These are phyloP conservation scores for Moniliophthora roreri DNA, from an alignment of 1,284 basidiomycete species.

Conservation along the genomic window DNA sequence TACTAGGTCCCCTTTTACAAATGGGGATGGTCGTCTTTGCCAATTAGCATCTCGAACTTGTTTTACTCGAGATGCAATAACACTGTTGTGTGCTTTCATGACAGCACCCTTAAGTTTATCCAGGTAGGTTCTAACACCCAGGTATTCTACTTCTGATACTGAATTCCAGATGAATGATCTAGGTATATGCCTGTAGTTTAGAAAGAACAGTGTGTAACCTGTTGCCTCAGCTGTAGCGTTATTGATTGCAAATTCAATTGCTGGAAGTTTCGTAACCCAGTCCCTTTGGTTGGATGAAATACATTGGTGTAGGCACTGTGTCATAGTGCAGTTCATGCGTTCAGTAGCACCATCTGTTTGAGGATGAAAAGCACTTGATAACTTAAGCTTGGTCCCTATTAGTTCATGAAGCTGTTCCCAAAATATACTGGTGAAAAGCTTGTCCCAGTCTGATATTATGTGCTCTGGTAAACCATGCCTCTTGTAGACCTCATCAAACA, in stretches of 20 bases:
- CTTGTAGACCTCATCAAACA: constrained; percentile 23
- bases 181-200: constrained; percentile 31
- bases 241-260: constrained; percentile 22
- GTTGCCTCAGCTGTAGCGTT: constrained; percentile 25
- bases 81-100: constrained; percentile 26
- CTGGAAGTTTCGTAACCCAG: constrained; percentile 20
- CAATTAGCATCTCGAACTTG: constrained; percentile 27
- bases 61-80: constrained; percentile 27
- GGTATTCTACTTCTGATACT: constrained; percentile 15
- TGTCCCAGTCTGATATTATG: constrained; percentile 22
- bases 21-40: constrained; percentile 16
- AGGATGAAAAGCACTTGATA: constrained; percentile 25
- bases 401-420: constrained; percentile 22
- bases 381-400: constrained; percentile 20
- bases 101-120: constrained; percentile 21
- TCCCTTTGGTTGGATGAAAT: constrained; percentile 14
- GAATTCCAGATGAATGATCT: constrained; percentile 26
- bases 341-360: constrained; percentile 24
- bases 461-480: constrained; percentile 23
- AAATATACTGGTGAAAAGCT: constrained; percentile 22
- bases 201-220: constrained; percentile 31
- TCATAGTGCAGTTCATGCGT: constrained; percentile 19
- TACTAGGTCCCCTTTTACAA: constrained; percentile 22
- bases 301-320: constrained; percentile 19
- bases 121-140: constrained; percentile 22